Base-by-base conservation (phyloP, 441 rosid genomes). In the Gossypium gossypioides region DNA sequence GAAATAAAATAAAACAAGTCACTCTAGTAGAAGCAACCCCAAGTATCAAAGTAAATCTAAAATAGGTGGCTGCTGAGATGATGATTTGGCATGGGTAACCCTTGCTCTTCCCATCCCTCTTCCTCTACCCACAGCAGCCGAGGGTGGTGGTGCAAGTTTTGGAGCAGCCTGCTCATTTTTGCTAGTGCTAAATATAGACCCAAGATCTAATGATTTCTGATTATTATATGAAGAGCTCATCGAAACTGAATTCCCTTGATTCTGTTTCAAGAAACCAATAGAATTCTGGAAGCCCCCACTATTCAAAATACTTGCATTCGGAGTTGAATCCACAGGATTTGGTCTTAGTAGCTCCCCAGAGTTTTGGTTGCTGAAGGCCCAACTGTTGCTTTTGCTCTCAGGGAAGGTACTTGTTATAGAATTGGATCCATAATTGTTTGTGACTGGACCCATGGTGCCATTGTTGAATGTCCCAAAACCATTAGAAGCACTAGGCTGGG, bases 81-180 rank as follows among this genome's bases (percentile, higher is more conserved):
- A 77, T 2, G 75, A 71, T 77, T 85, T 94, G 18, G 82, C 60
- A 10, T 85, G 81, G 71, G 48, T 83, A 54, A 88, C 40, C 59
- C 85, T 84, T 59, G 91, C 89, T 42, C 87, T 85, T 62, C 93
- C 96, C 69, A 91, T 84, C 34, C 96, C 98, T 74, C 96, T 83
- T 57, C 92, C 92, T 79, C 92, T 84, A 48, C 92, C 95, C 63
- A 86, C 90, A 16, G 88, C 86, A 75, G 79, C 78, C 27, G 79
- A 81, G 37, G 96, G 96, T 0, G 96, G 98, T 0, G 96, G 96
- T 42, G 98, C 92, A 51, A 92, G 92, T 82, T 79, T 89, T 32
- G 84, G 85, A 52, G 92, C 91, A 18, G 84, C 42, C 37, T 79
- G 84, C 27, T 83, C 92, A 15, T 83, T 83, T 79, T 80, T 87